A percentile compares a stretch with the other conserved stretches of the same genome.
Conservation (phyloP, 73 alveolate genomes). For the Stentor roeselii region DNA sequence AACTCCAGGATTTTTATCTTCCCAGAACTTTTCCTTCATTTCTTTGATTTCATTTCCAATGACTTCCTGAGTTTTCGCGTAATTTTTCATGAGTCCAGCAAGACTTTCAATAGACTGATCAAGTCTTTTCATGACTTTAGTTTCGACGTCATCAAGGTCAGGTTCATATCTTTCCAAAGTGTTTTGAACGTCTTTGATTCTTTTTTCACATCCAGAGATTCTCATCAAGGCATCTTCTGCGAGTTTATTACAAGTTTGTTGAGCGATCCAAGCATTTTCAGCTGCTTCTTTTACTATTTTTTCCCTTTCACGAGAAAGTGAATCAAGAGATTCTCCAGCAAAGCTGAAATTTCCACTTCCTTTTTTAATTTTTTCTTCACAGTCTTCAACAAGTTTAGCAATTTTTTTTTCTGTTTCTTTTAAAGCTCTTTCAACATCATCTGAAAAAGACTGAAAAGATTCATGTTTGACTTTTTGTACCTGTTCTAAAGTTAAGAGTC, state of each 20-base stretch:
- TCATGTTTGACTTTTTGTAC: neutral
- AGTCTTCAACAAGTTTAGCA: neutral
- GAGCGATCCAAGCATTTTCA: slow-evolving; percentile 11
- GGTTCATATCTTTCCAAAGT: neutral
- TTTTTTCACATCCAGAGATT: slow-evolving; percentile 5
- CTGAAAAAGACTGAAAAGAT: neutral
- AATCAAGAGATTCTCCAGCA: neutral
- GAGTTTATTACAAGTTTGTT: slow-evolving; percentile 11
- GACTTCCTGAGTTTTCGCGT: slow-evolving; percentile 2
- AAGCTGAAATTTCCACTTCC: neutral
- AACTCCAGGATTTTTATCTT: neutral
- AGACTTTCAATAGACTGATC: neutral
- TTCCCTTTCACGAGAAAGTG: neutral
- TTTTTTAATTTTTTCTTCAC: neutral
- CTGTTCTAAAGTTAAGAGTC: neutral
- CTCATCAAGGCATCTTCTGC: slow-evolving; percentile 1
- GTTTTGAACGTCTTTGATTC: slow-evolving; percentile 11
- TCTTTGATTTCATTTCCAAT: neutral
- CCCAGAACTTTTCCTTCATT: slow-evolving; percentile 7
- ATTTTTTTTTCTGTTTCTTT: slow-evolving; percentile 1
- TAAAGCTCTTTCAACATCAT: neutral
- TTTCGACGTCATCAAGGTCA: neutral
- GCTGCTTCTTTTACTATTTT: neutral
- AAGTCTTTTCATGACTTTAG: slow-evolving; percentile 4
- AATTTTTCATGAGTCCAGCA: neutral